phyloP scores from a whole-genome alignment of 73 alveolate species.

The Paramecium primaurelia region DNA sequence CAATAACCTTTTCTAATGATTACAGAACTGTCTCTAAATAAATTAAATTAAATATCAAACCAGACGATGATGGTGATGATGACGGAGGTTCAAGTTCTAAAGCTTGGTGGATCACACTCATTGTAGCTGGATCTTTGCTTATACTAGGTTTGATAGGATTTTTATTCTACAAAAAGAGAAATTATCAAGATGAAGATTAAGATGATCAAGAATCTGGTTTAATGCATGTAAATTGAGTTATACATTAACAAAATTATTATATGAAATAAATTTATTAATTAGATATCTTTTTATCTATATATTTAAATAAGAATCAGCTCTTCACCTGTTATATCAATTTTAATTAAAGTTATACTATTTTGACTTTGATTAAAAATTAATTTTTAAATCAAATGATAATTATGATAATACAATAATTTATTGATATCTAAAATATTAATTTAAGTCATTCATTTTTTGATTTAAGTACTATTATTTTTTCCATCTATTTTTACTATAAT shows the following conservation, averaged over 20 bases:
- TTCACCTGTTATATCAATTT: no score
- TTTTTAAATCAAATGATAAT: no score
- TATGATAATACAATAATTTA: no score
- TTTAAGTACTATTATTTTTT: no score
- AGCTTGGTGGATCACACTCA: conserved; percentile 6
- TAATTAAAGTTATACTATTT: no score
- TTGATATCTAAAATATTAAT: no score
- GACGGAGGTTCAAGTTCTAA: background rate
- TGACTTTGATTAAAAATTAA: no score
- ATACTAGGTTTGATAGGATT: background rate
- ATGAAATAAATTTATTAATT: background rate
- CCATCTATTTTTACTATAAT: no score
- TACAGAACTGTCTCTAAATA: background rate
- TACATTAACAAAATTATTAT: background rate
- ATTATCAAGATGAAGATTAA: background rate
- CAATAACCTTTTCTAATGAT: background rate
- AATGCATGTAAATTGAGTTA: background rate
- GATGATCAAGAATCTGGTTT: background rate
- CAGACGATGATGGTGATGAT: conserved; percentile 1
- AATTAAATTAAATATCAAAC: background rate
- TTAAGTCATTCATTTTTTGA: no score
- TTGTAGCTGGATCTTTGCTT: background rate
- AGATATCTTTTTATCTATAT: no score
- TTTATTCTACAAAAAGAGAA: background rate
- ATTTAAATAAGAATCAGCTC: no score